Base-by-base conservation (phyloP, 2,329 filamentous ascomycete species). In the Verticillium nonalfalfae region DNA sequence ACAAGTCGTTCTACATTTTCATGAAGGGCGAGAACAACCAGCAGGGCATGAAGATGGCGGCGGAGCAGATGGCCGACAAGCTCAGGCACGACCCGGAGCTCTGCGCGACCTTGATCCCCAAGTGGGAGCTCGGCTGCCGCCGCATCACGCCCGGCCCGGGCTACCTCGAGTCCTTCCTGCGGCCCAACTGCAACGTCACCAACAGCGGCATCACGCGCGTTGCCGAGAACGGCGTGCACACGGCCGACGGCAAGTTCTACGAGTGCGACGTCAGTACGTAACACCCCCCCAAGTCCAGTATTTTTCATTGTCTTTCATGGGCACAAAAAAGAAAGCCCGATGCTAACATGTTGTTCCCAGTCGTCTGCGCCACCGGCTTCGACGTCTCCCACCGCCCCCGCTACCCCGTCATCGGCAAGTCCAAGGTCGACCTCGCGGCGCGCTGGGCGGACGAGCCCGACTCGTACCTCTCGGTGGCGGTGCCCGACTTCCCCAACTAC, bases 391-490 rank as follows among this genome's bases (percentile, higher is more conserved):
- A 60, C 52, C 39, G 60, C 13, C 68, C 68, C 58, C 69, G 60
- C 61, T 69, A 81, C 36, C 76, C 77, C 10, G 77, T 86, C 3
- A 72, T 76, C 1, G 84, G 84, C 1, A 74, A 75, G 50, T 70
- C 74, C 2, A 79, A 78, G 3, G 75, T 78, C 39, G 74, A 78
- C 52, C 71, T 87, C 4, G 75, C 81, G 18, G 73, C 84, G 36
- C 71, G 79, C 1, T 87, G 85, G 83, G 74, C 79, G 2, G 68
- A 69, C 14, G 68, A 70, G 26, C 69, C 70, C 3, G 68, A 71
- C 36, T 68, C 69, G 0, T 72, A 72, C 58, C 38, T 72, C 18
- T 69, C 66, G 1, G 68, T 73, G 1, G 68, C 71, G 0, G 67
- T 70, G 1, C 71, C 70, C 1, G 65, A 68, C 3, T 70, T 72